Conservation (phyloP, 2,329 filamentous ascomycete species). For the Cytospora chrysosperma region DNA sequence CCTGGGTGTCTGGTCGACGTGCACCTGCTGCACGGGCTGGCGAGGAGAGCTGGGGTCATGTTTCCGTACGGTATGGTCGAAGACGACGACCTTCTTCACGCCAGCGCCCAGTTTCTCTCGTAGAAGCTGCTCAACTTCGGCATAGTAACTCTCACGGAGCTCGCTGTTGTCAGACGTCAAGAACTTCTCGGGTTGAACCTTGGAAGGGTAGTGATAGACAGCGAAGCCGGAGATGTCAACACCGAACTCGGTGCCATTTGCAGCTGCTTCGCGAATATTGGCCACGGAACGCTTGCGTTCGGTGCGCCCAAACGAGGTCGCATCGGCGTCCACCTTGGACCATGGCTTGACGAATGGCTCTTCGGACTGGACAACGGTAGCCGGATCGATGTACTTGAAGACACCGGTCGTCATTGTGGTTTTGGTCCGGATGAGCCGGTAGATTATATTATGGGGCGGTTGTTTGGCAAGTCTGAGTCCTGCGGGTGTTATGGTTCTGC, state of each 20-base stretch:
- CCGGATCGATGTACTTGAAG: slow-evolving; percentile 62
- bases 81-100: slow-evolving; percentile 63
- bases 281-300: slow-evolving; percentile 48
- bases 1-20: slow-evolving; percentile 68
- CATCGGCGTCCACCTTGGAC: slow-evolving; percentile 63
- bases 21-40: slow-evolving; percentile 67
- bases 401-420: neutral
- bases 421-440: neutral
- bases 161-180: slow-evolving; percentile 47
- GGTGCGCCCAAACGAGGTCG: slow-evolving; percentile 50
- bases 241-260: slow-evolving; percentile 44
- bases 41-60: slow-evolving; percentile 53
- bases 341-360: slow-evolving; percentile 52
- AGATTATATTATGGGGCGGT: neutral
- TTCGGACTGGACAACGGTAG: slow-evolving; percentile 38
- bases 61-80: slow-evolving; percentile 69
- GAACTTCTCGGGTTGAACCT: slow-evolving; percentile 49
- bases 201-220: slow-evolving; percentile 50
- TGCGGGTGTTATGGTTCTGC: neutral
- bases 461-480: neutral
- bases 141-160: slow-evolving; percentile 59
- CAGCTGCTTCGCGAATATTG: slow-evolving; percentile 50
- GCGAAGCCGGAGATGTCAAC: slow-evolving; percentile 60
- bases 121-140: slow-evolving; percentile 59
- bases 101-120: slow-evolving; percentile 49